Percentiles rank a stretch among this genome's conserved stretches.
Conservation (phyloP, 305 asterid species). For the Rubia tinctorum region DNA sequence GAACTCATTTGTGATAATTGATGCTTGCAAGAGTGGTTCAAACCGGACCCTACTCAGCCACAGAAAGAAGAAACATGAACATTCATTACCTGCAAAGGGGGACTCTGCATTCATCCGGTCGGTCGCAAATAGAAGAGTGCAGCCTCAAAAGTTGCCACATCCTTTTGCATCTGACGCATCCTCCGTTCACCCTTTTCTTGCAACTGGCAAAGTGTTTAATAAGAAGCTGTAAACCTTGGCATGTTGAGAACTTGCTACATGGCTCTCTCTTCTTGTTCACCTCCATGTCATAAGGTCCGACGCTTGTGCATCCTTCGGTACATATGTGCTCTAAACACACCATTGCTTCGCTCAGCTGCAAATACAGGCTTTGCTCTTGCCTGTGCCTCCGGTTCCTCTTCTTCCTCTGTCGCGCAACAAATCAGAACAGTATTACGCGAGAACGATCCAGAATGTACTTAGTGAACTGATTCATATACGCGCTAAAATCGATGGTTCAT, state of each 20-base stretch:
- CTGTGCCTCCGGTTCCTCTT: slow-evolving; percentile 53
- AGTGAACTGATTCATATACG: no score
- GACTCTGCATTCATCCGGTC: slow-evolving; percentile 68
- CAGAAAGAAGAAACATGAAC: background rate
- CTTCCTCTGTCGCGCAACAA: slow-evolving; percentile 48
- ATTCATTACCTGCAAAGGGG: slow-evolving; percentile 78
- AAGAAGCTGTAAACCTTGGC: slow-evolving; percentile 81
- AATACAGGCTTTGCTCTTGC: slow-evolving; percentile 55
- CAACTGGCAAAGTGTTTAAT: slow-evolving; percentile 77
- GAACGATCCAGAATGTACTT: no score
- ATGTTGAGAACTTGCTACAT: slow-evolving; percentile 71
- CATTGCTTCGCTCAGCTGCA: slow-evolving; percentile 86
- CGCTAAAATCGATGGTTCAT: no score
- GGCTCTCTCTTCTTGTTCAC: slow-evolving; percentile 57
- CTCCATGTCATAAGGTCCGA: slow-evolving; percentile 67
- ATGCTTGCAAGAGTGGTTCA: background rate
- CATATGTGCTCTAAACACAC: slow-evolving; percentile 86
- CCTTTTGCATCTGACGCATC: slow-evolving; percentile 68
- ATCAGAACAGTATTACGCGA: background rate
- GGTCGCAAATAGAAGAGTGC: slow-evolving; percentile 80
- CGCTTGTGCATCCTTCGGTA: slow-evolving; percentile 78
- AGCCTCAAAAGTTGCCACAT: slow-evolving; percentile 87
- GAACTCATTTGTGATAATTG: background rate
- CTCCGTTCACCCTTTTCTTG: slow-evolving; percentile 72
- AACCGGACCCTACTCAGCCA: background rate